Conservation (phyloP, 1,139 yeast species). For the Suhomyces bokatorum region DNA sequence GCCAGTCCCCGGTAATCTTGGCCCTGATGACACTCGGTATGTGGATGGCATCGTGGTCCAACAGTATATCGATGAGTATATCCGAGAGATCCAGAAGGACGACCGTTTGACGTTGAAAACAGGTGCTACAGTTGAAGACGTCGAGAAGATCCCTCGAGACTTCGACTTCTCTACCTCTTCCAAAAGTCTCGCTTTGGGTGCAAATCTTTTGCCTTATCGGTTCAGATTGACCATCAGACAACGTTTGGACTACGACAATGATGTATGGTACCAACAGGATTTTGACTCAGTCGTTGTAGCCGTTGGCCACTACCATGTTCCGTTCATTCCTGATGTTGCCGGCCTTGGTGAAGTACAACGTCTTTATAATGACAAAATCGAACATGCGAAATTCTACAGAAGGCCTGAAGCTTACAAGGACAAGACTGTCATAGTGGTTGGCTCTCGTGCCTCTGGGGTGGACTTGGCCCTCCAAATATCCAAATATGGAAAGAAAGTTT, state of each 20-base stretch:
- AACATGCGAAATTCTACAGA: slow-evolving; percentile 46
- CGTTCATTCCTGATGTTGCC: slow-evolving; percentile 46
- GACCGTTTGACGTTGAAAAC: slow-evolving; percentile 25
- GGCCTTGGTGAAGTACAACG: slow-evolving; percentile 38
- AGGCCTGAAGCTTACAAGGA: slow-evolving; percentile 26
- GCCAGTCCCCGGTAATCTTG: slow-evolving; percentile 26
- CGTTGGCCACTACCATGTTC: slow-evolving; percentile 56
- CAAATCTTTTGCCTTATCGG: slow-evolving; percentile 19
- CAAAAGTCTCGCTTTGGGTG: slow-evolving; percentile 2
- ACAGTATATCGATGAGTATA: slow-evolving; percentile 36
- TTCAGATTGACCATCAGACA: slow-evolving; percentile 36
- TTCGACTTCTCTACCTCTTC: slow-evolving; percentile 6
- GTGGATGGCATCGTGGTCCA: slow-evolving; percentile 31
- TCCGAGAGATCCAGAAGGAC: slow-evolving; percentile 24
- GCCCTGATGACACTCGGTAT: slow-evolving; percentile 26
- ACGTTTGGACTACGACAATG: slow-evolving; percentile 17
- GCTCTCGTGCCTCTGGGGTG: slow-evolving; percentile 47
- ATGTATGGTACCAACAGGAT: slow-evolving; percentile 39
- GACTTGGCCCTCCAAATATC: slow-evolving; percentile 37
- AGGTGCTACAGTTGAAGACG: slow-evolving; percentile 41
- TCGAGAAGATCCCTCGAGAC: slow-evolving; percentile 24
- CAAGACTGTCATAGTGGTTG: slow-evolving; percentile 39
- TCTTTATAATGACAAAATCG: slow-evolving; percentile 28
- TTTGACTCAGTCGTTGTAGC: slow-evolving; percentile 56
- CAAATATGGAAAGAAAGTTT: slow-evolving; percentile 24